phyloP scores from a whole-genome alignment of 441 rosid species.

The Pelargonium australe region DNA sequence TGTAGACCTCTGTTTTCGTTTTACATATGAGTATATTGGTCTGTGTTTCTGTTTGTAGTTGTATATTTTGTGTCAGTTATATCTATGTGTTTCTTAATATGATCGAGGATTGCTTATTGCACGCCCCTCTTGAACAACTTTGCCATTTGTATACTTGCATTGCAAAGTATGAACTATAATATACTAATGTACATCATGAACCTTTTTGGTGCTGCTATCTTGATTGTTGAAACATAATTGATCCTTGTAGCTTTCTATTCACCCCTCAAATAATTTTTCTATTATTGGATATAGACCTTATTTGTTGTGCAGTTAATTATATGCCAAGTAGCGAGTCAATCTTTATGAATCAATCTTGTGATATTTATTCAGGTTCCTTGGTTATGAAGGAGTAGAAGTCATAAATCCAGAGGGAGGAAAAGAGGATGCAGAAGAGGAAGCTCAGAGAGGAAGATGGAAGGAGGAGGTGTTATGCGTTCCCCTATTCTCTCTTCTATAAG shows the following conservation, averaged over 20 bases:
- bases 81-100: too few species aligned
- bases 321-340: not conserved
- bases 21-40: too few species aligned
- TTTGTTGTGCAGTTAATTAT: not conserved
- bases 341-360: not conserved
- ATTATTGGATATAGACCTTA: not conserved
- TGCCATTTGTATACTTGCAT: not conserved
- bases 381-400: conserved; percentile 61
- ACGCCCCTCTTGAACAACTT: not conserved
- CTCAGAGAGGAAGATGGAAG: conserved; percentile 65
- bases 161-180: not conserved
- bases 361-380: conserved; percentile 30
- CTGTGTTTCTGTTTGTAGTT: too few species aligned
- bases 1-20: too few species aligned
- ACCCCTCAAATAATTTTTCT: not conserved
- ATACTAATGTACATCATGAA: not conserved
- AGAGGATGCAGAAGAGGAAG: conserved; percentile 68
- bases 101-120: not conserved
- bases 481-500: not conserved
- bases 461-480: conserved; percentile 35
- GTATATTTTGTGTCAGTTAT: too few species aligned
- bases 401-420: conserved; percentile 69
- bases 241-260: not conserved
- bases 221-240: not conserved
- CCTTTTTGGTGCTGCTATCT: not conserved